Percentiles rank a stretch among this genome's conserved stretches.
Evolutionary conservation across 208 protist species (phyloP).

Genomic region (Trypanosoma congolense): DNA sequence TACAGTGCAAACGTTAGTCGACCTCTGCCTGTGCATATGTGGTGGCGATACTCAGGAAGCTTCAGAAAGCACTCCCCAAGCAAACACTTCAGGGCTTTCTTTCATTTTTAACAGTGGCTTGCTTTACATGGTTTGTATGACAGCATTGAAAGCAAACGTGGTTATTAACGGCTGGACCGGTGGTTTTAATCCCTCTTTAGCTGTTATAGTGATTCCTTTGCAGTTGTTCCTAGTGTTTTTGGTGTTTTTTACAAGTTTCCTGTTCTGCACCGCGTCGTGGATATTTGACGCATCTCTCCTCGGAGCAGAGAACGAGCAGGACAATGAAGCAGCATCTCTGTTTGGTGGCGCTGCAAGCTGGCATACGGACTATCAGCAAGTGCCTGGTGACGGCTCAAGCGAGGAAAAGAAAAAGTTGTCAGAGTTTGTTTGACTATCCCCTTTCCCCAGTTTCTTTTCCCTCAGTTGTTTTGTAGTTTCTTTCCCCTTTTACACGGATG

Average conservation of each 20-base stretch:
- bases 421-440: too few relatives aligned
- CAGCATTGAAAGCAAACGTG: constrained; percentile 39
- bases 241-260: constrained; percentile 23
- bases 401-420: too few relatives aligned
- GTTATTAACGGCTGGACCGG: constrained; percentile 29
- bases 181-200: constrained; percentile 32
- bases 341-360: too few relatives aligned
- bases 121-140: constrained; percentile 55
- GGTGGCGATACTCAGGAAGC: background rate
- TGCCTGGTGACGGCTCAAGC: too few relatives aligned
- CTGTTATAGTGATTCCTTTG: constrained; percentile 39
- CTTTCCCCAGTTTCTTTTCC: too few relatives aligned
- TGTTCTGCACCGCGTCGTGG: constrained; percentile 8
- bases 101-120: constrained; percentile 20
- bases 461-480: too few relatives aligned
- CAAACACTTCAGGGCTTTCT: constrained; percentile 6
- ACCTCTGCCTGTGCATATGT: constrained; percentile 9
- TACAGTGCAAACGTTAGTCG: constrained; percentile 1
- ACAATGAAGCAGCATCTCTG: too few relatives aligned
- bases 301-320: background rate
- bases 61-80: constrained; percentile 12
- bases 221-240: constrained; percentile 23
- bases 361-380: too few relatives aligned
- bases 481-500: too few relatives aligned
- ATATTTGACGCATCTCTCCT: background rate